A percentile compares a stretch with the other conserved stretches of the same genome.
phyloP scores from a whole-genome alignment of 768 basidiomycete genomes.

The Trametes cubensis region DNA sequence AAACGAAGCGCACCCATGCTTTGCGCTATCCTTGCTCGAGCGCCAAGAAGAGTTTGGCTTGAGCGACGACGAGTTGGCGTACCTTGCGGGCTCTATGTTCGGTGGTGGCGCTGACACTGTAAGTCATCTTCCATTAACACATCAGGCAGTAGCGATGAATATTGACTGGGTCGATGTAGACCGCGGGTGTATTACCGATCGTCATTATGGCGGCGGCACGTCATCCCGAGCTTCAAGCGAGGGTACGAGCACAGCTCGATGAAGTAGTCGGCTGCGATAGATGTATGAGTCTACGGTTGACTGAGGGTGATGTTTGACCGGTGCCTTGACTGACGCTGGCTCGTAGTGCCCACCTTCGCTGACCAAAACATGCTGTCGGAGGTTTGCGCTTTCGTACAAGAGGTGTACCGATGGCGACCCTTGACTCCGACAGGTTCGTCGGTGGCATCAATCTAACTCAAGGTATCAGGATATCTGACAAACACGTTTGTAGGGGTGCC shows the following conservation, averaged over 20 bases:
- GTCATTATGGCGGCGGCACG: constrained; percentile 43
- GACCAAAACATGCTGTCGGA: constrained; percentile 42
- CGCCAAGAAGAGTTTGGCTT: constrained; percentile 37
- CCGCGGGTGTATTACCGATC: constrained; percentile 31
- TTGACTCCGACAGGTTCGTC: constrained; percentile 24
- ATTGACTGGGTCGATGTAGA: constrained; percentile 24
- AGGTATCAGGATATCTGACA: too few species aligned
- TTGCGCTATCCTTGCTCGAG: constrained; percentile 42
- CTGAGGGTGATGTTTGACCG: too few species aligned
- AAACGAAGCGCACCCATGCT: constrained; percentile 34
- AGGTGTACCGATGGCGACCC: constrained; percentile 47
- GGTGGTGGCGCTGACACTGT: constrained; percentile 47
- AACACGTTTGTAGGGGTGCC: too few species aligned
- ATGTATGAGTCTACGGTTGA: constrained; percentile 33
- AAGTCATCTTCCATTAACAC: too few species aligned
- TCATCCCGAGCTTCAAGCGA: constrained; percentile 38
- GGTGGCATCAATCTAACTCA: too few species aligned
- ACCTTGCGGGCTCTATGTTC: constrained; percentile 46
- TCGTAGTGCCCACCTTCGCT: constrained; percentile 43
- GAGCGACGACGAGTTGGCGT: constrained; percentile 40
- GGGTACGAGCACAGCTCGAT: constrained; percentile 43
- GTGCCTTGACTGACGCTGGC: too few species aligned
- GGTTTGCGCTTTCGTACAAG: constrained; percentile 44
- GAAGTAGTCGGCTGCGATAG: constrained; percentile 39
- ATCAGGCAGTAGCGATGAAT: background rate